Evolutionary conservation across 495 filamentous ascomycete genomes (phyloP).

Genomic region (Pseudoneurospora amorphoporcata): DNA sequence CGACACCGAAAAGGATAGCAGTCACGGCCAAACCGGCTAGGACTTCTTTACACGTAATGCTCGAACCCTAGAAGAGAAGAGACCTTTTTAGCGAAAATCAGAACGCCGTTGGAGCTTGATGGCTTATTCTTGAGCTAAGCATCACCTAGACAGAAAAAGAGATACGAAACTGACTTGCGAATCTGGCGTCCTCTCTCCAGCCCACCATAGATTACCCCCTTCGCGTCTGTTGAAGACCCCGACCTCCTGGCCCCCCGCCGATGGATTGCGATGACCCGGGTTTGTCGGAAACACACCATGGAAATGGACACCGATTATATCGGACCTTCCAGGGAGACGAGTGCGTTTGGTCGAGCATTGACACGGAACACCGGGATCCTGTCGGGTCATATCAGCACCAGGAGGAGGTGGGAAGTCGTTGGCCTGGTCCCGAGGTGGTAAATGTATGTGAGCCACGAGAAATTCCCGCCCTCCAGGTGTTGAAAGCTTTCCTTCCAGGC

Average conservation of each 20-base stretch:
- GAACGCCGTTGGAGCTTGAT: not conserved
- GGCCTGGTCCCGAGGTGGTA: not conserved
- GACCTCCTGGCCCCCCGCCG: too few relatives aligned
- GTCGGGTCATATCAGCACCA: not conserved
- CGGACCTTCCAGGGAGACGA: not conserved
- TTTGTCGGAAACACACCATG: not conserved
- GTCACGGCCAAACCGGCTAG: not conserved
- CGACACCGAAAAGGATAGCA: not conserved
- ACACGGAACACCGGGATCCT: not conserved
- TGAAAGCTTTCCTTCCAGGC: not conserved
- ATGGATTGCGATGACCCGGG: too few relatives aligned
- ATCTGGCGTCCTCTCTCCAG: not conserved
- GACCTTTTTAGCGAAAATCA: not conserved
- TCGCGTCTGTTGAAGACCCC: not conserved
- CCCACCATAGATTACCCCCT: not conserved
- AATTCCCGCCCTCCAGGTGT: accelerated
- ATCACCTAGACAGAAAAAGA: not conserved
- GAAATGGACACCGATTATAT: not conserved
- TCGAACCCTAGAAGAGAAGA: not conserved
- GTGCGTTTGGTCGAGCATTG: not conserved
- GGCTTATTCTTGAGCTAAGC: not conserved
- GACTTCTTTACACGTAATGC: not conserved
- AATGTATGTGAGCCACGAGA: not conserved
- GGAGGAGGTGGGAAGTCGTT: not conserved
- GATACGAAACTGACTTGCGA: not conserved